phyloP scores from a whole-genome alignment of 2,329 filamentous ascomycete species.

The Chaetomium olivaceum region DNA sequence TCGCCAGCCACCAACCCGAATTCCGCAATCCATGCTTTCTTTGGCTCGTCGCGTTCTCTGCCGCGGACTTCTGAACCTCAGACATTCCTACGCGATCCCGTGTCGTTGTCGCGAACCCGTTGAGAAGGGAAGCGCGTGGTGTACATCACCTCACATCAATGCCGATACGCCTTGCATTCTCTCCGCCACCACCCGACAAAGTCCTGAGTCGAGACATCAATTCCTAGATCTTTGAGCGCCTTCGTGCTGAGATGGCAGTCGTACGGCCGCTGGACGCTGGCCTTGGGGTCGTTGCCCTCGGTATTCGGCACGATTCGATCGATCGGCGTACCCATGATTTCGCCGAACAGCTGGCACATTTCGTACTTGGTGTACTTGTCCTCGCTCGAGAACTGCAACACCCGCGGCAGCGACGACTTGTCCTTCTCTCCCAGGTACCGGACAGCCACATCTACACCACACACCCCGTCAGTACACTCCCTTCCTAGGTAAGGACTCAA shows the following conservation, averaged over 20 bases:
- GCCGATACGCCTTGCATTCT: conserved; percentile 60
- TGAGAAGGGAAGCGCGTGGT: background rate
- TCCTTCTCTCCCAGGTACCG: conserved; percentile 62
- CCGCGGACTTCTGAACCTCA: background rate
- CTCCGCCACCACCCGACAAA: conserved; percentile 81
- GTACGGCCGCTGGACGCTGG: conserved; percentile 75
- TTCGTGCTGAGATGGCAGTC: conserved; percentile 85
- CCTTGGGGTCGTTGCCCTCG: conserved; percentile 70
- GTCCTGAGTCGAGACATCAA: conserved; percentile 71
- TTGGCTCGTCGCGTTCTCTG: background rate
- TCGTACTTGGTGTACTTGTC: conserved; percentile 87
- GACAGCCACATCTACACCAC: conserved; percentile 62
- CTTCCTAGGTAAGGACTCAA: background rate
- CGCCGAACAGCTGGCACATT: conserved; percentile 75
- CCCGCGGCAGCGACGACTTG: conserved; percentile 59
- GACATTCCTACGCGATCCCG: conserved; percentile 8
- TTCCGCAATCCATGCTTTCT: conserved; percentile 1
- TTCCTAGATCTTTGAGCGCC: conserved; percentile 69
- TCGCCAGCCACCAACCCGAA: conserved; percentile 15
- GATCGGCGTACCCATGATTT: conserved; percentile 74
- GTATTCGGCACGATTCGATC: conserved; percentile 68
- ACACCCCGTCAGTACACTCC: conserved; percentile 4
- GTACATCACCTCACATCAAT: conserved; percentile 44
- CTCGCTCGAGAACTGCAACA: conserved; percentile 85
- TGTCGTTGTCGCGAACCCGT: background rate